Base-by-base conservation (phyloP, 108 stramenopile genomes). In the Ochromonas danica region DNA sequence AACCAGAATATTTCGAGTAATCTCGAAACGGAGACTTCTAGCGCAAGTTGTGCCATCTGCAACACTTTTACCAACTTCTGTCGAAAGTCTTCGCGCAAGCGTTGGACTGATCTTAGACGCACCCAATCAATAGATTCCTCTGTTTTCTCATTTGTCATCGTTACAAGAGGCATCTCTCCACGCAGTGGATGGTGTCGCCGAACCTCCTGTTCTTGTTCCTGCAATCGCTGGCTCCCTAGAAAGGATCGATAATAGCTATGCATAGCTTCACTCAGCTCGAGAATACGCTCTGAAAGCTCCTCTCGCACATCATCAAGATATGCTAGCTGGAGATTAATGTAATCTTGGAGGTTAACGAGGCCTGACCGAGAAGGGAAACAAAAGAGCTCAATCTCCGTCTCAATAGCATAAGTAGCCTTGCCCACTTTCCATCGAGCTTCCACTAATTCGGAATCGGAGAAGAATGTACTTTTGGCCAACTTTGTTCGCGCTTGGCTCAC, bases 1-100 rank as follows among this genome's bases (percentile, higher is more conserved):
- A 60, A 57, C 72, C 72, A 75, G 38, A 75, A 75, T 33, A 14
- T 57, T 41, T 75, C 51, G 22, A 75, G 3, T 35, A 75, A 14
- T 6, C 6, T 33, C 10, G 51, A 38, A 45, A 75, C 41, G 10
- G 72, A 6, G 38, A 27, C 3, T 30, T 75, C 72, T 6, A 75
- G 6, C 25, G 3, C 10, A 75, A 41, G 38, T 41, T 75, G 72
- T 38, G 45, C 72, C 10, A 36, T 10, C 6, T 27, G 22, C 10
- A 75, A 41, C 6, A 75, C 6, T 41, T 41, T 33, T 60, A 6
- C 10, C 6, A 75, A 6, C 31, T 42, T 75, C 22, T 75, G 25
- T 60, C 38, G 3, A 36, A 35, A 75, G n/a, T 75, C 35, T 60
- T 75, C 45, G 3, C 40, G 3, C 31, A 75, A 75, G 6, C 72